Conservation (phyloP, 2,329 filamentous ascomycete genomes). For the Cladobotryum mycophilum region DNA sequence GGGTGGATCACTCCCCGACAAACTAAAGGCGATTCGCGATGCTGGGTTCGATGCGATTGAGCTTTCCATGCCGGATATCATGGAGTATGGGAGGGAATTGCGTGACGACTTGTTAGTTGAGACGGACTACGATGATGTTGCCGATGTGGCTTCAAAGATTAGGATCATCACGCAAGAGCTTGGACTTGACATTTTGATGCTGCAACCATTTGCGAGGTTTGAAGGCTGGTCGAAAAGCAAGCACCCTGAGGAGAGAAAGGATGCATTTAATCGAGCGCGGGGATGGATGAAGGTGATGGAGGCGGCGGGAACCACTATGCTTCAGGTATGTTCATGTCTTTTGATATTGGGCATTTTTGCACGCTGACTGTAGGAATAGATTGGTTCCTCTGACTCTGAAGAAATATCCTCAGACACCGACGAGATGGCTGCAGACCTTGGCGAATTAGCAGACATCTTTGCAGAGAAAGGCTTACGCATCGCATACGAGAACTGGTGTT, state of each 20-base stretch:
- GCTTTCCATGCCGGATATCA: constrained; percentile 67
- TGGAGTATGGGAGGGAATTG: constrained; percentile 50
- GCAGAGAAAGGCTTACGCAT: constrained; percentile 51
- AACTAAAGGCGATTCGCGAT: constrained; percentile 55
- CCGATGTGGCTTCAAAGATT: constrained; percentile 46
- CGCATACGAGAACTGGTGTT: constrained; percentile 80
- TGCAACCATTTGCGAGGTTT: constrained; percentile 72
- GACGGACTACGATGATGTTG: constrained; percentile 47
- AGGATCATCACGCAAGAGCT: constrained; percentile 47
- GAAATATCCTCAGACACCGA: constrained; percentile 45
- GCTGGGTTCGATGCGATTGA: constrained; percentile 66
- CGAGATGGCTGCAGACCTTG: constrained; percentile 54
- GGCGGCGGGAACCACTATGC: constrained; percentile 48
- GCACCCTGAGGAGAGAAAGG: constrained; percentile 47
- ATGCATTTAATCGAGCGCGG: constrained; percentile 55
- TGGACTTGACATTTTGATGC: constrained; percentile 57
- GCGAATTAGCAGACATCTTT: constrained; percentile 57
- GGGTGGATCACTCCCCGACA: constrained; percentile 49
- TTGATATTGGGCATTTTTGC: no score
- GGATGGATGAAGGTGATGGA: constrained; percentile 70
- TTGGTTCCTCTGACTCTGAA: constrained; percentile 56
- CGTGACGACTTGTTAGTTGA: constrained; percentile 45
- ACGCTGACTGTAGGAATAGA: constrained; percentile 19
- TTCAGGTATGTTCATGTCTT: constrained; percentile 46
- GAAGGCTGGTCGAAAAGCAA: constrained; percentile 59